A percentile compares a stretch with the other conserved stretches of the same genome.
phyloP scores from a whole-genome alignment of 106 monocot species.

The Chionographis japonica region DNA sequence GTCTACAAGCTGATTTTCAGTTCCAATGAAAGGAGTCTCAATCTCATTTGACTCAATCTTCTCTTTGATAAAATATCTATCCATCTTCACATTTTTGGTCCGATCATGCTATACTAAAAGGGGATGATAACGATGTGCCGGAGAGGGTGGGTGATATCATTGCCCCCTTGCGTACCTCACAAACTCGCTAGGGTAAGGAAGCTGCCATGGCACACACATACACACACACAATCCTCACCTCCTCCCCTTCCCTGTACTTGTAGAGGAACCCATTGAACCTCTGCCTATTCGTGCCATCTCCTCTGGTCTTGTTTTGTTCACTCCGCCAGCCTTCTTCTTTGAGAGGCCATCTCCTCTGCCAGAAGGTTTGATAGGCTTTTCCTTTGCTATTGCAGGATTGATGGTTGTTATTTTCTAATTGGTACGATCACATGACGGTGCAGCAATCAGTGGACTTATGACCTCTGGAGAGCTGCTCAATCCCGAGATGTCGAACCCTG shows the following conservation, averaged over 20 bases:
- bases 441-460: neutral
- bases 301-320: neutral
- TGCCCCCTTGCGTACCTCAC: neutral
- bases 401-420: neutral
- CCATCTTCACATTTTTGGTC: too few relatives aligned
- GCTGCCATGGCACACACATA: neutral
- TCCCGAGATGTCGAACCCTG: neutral
- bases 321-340: neutral
- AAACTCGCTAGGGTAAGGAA: constrained; percentile 6
- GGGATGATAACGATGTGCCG: constrained; percentile 13
- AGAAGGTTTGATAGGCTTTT: neutral
- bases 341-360: constrained; percentile 3
- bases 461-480: constrained; percentile 2
- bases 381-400: neutral
- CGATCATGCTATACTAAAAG: neutral
- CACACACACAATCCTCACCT: constrained; percentile 6
- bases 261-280: constrained; percentile 6
- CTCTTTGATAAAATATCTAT: too few relatives aligned
- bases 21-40: too few relatives aligned
- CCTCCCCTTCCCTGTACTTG: constrained; percentile 3
- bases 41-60: too few relatives aligned
- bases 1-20: too few relatives aligned
- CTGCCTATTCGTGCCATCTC: constrained; percentile 1
- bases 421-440: neutral
- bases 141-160: constrained; percentile 2